These are phyloP conservation scores for Silene uniflora DNA, from an alignment of 148 eudicot species.

Conservation along the genomic window DNA sequence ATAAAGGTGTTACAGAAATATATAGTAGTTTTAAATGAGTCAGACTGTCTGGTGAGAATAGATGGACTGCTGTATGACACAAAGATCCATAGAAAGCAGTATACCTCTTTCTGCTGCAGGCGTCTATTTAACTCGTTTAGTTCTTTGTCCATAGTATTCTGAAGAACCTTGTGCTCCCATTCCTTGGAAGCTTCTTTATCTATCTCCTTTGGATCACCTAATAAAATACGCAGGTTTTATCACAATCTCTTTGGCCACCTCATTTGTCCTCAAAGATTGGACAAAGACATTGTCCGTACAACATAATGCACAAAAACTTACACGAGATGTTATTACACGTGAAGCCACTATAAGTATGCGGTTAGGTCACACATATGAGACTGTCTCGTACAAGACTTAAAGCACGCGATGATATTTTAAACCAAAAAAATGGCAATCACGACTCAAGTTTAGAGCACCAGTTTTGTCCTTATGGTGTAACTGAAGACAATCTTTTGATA, in stretches of 20 bases:
- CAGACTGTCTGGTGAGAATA: not conserved
- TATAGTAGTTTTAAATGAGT: not conserved
- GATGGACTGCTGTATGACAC: not conserved
- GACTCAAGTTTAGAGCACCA: not conserved
- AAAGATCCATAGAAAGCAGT: not conserved
- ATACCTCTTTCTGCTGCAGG: slow-evolving; percentile 89
- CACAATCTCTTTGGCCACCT: not conserved
- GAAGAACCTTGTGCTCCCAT: slow-evolving; percentile 94
- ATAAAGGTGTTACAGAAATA: not conserved
- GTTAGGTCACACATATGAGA: not conserved
- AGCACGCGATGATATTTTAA: not conserved
- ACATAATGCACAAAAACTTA: not conserved
- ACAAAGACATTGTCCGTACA: not conserved
- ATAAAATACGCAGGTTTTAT: slow-evolving; percentile 21
- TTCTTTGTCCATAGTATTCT: slow-evolving; percentile 91
- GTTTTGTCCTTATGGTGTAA: not conserved
- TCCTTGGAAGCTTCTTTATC: slow-evolving; percentile 97
- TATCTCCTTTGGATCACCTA: slow-evolving; percentile 74
- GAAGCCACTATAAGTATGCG: too few relatives aligned
- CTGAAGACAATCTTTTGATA: not conserved
- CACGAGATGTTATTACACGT: not conserved
- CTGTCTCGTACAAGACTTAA: not conserved
- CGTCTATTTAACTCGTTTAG: slow-evolving; percentile 80
- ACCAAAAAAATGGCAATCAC: not conserved
- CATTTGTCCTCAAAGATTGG: slow-evolving; percentile 7